Percentiles rank a stretch among this genome's conserved stretches.
phyloP scores from a whole-genome alignment of 2,329 filamentous ascomycete genomes.

The Clonostachys chloroleuca region DNA sequence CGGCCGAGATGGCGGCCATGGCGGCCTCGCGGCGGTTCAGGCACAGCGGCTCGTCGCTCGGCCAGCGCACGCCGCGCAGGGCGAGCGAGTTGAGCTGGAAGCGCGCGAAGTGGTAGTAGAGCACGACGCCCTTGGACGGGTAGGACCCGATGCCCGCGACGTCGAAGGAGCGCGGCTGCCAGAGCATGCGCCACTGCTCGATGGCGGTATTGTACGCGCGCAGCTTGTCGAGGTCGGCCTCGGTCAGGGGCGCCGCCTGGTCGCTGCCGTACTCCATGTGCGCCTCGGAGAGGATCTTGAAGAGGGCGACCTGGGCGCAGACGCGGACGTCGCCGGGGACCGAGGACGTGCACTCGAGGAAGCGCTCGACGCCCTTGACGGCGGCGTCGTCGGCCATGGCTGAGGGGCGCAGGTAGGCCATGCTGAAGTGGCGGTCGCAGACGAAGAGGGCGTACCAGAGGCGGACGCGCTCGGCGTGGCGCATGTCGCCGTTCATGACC shows the following conservation, averaged over 20 bases:
- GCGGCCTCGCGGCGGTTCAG: slow-evolving; percentile 4
- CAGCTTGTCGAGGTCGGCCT: slow-evolving; percentile 3
- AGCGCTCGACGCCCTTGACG: slow-evolving; percentile 15
- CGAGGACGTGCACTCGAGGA: slow-evolving; percentile 10
- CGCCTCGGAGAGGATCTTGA: slow-evolving; percentile 6
- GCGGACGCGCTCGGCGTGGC: slow-evolving; percentile 48
- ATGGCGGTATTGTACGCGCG: slow-evolving; percentile 6
- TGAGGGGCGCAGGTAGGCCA: slow-evolving; percentile 21
- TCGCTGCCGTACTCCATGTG: slow-evolving; percentile 8
- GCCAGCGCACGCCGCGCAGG: slow-evolving; percentile 6
- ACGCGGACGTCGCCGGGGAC: slow-evolving; percentile 5
- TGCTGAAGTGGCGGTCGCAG: slow-evolving; percentile 23
- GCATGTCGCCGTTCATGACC: slow-evolving; percentile 36
- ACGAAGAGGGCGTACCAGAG: slow-evolving; percentile 48
- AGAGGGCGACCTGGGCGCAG: slow-evolving; percentile 5
- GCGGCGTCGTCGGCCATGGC: slow-evolving; percentile 13
- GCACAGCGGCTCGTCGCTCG: slow-evolving; percentile 2
- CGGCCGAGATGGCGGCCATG: slow-evolving; percentile 19
- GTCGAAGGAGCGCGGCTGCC: slow-evolving; percentile 4
- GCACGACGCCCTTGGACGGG: slow-evolving; percentile 4
- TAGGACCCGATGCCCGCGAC: slow-evolving; percentile 3
- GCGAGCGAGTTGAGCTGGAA: slow-evolving; percentile 9
- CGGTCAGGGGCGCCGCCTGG: slow-evolving; percentile 3
- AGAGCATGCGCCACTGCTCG: slow-evolving; percentile 6
- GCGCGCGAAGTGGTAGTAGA: slow-evolving; percentile 9